Conservation (phyloP, 768 basidiomycete species). For the Wakefieldia striispora region DNA sequence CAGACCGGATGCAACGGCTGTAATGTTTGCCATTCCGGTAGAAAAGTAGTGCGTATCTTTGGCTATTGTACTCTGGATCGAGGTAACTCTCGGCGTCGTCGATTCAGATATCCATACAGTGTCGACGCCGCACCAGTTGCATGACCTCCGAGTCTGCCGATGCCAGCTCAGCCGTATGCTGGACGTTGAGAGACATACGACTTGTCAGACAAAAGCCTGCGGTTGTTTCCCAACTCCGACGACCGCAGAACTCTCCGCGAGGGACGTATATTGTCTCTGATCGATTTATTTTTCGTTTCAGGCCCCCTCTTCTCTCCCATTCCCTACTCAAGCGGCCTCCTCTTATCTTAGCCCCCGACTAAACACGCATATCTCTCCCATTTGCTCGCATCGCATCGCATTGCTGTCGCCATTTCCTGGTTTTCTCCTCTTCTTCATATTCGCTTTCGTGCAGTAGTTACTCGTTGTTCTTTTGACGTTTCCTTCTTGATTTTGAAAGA, state of each 20-base stretch:
- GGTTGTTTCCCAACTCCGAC: constrained; percentile 33
- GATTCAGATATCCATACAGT: too few species aligned
- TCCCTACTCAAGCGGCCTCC: constrained; percentile 8
- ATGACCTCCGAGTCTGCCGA: too few species aligned
- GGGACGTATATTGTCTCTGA: constrained; percentile 23
- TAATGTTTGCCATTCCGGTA: constrained; percentile 32
- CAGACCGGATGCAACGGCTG: constrained; percentile 3
- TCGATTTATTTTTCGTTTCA: constrained; percentile 30
- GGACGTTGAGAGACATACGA: too few species aligned
- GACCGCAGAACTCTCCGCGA: constrained; percentile 31
- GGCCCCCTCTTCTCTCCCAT: constrained; percentile 14
- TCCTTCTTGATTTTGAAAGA: constrained; percentile 28
- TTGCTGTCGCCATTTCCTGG: constrained; percentile 30
- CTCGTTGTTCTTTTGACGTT: constrained; percentile 22
- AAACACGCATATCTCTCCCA: constrained; percentile 27
- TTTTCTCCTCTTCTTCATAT: constrained; percentile 15
- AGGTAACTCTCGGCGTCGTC: constrained; percentile 3
- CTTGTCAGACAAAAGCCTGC: constrained; percentile 21
- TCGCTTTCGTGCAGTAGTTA: constrained; percentile 33
- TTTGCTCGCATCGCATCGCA: constrained; percentile 33
- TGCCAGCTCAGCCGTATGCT: too few species aligned
- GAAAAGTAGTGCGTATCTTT: constrained; percentile 18
- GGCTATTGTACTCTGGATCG: constrained; percentile 27
- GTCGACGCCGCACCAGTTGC: too few species aligned
- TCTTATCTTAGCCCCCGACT: constrained; percentile 32